Evolutionary conservation across 2,329 filamentous ascomycete species (phyloP), one percentile per base, ranked within the genome.

Genomic region (Juglanconis oblonga): DNA sequence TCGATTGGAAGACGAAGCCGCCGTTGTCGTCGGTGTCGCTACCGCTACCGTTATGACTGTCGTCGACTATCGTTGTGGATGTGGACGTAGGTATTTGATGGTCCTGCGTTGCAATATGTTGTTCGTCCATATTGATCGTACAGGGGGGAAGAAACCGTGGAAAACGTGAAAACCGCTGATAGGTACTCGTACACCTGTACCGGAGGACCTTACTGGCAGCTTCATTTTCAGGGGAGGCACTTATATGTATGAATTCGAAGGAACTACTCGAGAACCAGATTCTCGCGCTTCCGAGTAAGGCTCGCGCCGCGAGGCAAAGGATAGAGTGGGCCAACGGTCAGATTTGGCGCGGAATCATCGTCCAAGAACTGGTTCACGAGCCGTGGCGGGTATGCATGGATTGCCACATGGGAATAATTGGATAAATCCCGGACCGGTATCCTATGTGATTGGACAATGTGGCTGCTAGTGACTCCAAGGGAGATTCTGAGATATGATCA

Each of bases 1-100:
- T 60, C 3, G 54, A 51, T 29, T 59, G 32, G 35, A 57, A 62
- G 24, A 56, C 57, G 29, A 48, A 32, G 33, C 35, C 47, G 31
- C 36, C 35, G 45, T 14, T 33, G 4, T 54, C 54, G 5, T 57
- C 48, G 36, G 14, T 57, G 35, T 61, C 58, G 24, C 14, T 48
- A 17, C 48, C 45, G 53, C 53, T 58, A 9, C 47, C 61, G 5
- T 42, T 42, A 42, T 14, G 38, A 42, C 38, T 42, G 10, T 42
- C 38, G 38, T 42, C 8, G 38, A 50, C 53, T 32, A 53, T 33
- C 11, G 61, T 59, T 36, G 61, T 35, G 7, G 55, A 51, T 42
- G 38, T 42, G 38, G 38, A 29, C 13, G 3, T 17, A 8, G 44
- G 44, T 7, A 17, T 8, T 45, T 45, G 44, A 29, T 45, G 44